A percentile compares a stretch with the other conserved stretches of the same genome.
Evolutionary conservation across 2,329 filamentous ascomycete genomes (phyloP).

Genomic region (Venturia effusa): DNA sequence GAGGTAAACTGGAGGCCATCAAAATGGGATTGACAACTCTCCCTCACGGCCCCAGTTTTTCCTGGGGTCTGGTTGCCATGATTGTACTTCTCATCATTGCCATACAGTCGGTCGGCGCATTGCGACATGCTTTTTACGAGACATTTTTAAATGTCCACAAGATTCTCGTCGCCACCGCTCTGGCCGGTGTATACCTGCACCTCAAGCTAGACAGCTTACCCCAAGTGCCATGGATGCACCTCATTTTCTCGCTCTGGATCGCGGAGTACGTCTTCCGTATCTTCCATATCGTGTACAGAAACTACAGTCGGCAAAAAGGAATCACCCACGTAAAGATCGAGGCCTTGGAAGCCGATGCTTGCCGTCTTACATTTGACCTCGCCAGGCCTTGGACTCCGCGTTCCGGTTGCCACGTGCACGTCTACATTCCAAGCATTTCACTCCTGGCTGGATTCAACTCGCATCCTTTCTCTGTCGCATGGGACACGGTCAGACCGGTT

Average conservation of each 20-base stretch:
- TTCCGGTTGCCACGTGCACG: slow-evolving; percentile 50
- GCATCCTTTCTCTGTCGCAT: slow-evolving; percentile 41
- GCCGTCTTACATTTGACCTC: slow-evolving; percentile 49
- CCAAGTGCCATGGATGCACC: slow-evolving; percentile 64
- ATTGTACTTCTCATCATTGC: slow-evolving; percentile 54
- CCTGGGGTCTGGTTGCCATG: slow-evolving; percentile 49
- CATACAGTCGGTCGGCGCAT: slow-evolving; percentile 60
- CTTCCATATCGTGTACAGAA: slow-evolving; percentile 41
- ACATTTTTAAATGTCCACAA: slow-evolving; percentile 87
- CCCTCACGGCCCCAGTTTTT: slow-evolving; percentile 35
- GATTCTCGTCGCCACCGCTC: slow-evolving; percentile 54
- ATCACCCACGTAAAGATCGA: slow-evolving; percentile 44
- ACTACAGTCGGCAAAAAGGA: slow-evolving; percentile 37
- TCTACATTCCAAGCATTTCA: slow-evolving; percentile 48
- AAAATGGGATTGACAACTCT: slow-evolving; percentile 34
- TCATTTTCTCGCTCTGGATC: slow-evolving; percentile 66
- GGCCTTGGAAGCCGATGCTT: slow-evolving; percentile 49
- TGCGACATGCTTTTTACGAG: slow-evolving; percentile 94
- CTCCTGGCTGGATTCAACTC: slow-evolving; percentile 30
- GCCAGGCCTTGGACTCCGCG: slow-evolving; percentile 41
- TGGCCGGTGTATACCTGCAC: slow-evolving; percentile 71
- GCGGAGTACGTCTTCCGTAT: slow-evolving; percentile 47
- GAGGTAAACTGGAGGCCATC: slow-evolving; percentile 52
- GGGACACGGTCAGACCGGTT: slow-evolving; percentile 18
- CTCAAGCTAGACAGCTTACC: slow-evolving; percentile 55